Conservation (phyloP, 208 protist species). For the Paratrypanosoma confusum region DNA sequence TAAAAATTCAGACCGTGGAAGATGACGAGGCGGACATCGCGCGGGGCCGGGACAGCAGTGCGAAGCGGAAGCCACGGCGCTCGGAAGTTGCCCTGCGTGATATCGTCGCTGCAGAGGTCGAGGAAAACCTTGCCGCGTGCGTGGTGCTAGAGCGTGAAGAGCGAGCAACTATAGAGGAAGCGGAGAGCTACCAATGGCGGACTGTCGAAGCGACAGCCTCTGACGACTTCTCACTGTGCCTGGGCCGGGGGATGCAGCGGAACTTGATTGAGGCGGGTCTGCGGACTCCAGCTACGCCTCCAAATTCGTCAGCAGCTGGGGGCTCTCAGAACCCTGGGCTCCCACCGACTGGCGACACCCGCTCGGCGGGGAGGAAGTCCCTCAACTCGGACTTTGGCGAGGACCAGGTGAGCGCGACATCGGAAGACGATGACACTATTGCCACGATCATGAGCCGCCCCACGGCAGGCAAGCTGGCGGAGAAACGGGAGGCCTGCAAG, state of each 20-base stretch:
- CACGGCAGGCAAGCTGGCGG: too few species aligned
- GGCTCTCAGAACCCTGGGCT: too few species aligned
- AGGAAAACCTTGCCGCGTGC: constrained; percentile 9
- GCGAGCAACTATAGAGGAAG: constrained; percentile 21
- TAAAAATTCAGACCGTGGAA: constrained; percentile 60
- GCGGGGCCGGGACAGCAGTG: not conserved
- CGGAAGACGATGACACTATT: constrained; percentile 67
- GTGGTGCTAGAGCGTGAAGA: constrained; percentile 17
- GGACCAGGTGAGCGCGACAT: constrained; percentile 50
- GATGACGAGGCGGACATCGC: constrained; percentile 24
- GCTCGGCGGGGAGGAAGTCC: too few species aligned
- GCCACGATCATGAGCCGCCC: too few species aligned
- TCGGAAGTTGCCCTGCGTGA: constrained; percentile 3
- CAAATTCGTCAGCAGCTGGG: too few species aligned
- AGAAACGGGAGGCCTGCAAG: too few species aligned
- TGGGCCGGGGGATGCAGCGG: too few species aligned
- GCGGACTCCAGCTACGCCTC: too few species aligned
- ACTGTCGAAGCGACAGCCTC: too few species aligned
- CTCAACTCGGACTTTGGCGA: constrained; percentile 5
- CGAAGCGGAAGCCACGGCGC: constrained; percentile 1
- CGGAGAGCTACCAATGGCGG: constrained; percentile 30
- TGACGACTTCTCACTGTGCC: too few species aligned
- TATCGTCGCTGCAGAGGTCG: constrained; percentile 11
- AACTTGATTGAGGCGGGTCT: too few species aligned
- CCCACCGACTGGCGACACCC: too few species aligned